Percentiles rank a stretch among this genome's conserved stretches.
These are phyloP conservation scores for Pulveroboletus sp. DNA, from an alignment of 768 basidiomycete genomes.

Conservation along the genomic window DNA sequence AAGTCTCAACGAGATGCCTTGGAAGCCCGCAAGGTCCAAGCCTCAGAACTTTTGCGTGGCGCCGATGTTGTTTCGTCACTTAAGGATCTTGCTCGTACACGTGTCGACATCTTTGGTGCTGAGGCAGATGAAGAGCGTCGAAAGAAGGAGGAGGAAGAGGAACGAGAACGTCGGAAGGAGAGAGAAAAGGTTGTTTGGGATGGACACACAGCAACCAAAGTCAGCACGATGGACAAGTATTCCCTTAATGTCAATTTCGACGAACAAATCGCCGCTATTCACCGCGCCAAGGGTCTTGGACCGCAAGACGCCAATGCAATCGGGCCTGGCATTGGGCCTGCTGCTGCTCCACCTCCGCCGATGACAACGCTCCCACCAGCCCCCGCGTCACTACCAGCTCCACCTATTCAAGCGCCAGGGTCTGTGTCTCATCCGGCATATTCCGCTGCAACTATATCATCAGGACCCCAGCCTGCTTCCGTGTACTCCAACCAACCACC, in stretches of 20 bases:
- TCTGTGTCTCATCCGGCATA: constrained; percentile 48
- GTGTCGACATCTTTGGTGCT: constrained; percentile 95
- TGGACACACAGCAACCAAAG: constrained; percentile 94
- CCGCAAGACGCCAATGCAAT: constrained; percentile 77
- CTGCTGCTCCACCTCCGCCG: constrained; percentile 59
- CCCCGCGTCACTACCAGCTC: constrained; percentile 69
- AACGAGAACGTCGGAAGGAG: constrained; percentile 75
- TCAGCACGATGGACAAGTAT: constrained; percentile 87
- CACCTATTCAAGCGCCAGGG: constrained; percentile 47
- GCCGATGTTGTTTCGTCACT: constrained; percentile 94
- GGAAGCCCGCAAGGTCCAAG: constrained; percentile 86
- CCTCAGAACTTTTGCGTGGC: constrained; percentile 81
- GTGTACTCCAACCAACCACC: constrained; percentile 50
- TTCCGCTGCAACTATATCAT: constrained; percentile 81
- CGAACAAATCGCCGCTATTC: constrained; percentile 96
- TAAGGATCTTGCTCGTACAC: constrained; percentile 88
- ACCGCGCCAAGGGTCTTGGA: constrained; percentile 86
- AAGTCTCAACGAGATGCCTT: constrained; percentile 89
- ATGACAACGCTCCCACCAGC: constrained; percentile 62
- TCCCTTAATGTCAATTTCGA: constrained; percentile 92
- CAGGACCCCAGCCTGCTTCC: constrained; percentile 88
- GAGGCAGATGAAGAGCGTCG: constrained; percentile 89
- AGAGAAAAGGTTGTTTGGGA: constrained; percentile 98
- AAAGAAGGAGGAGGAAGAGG: constrained; percentile 82
- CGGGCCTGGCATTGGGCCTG: constrained; percentile 84